Conservation (phyloP, 306 rosid genomes). For the Pyrus communis region DNA sequence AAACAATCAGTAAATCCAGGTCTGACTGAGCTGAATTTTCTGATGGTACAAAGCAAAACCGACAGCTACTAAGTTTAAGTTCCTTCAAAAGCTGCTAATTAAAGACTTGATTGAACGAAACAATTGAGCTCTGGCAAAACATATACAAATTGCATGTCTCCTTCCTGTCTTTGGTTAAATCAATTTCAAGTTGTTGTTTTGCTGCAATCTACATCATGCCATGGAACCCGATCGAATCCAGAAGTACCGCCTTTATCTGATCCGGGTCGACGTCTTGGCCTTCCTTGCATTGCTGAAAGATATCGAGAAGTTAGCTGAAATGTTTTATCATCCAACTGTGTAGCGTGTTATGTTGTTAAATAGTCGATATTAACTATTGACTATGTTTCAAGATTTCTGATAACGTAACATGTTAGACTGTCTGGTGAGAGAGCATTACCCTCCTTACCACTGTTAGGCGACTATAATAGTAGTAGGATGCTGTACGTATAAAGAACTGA, state of each 20-base stretch:
- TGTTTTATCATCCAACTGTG: background rate
- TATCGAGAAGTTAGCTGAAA: background rate
- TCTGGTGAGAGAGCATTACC: background rate
- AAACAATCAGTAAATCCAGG: background rate
- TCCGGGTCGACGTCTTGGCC: slow-evolving; percentile 68
- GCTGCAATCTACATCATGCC: slow-evolving; percentile 37
- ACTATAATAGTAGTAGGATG: background rate
- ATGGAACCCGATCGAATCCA: slow-evolving; percentile 75
- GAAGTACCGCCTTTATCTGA: slow-evolving; percentile 71
- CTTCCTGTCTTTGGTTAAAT: background rate
- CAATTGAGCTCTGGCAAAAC: background rate
- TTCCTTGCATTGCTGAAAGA: slow-evolving; percentile 79
- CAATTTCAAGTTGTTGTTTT: background rate
- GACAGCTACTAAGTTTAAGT: background rate
- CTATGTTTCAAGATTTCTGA: background rate
- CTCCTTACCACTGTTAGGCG: background rate
- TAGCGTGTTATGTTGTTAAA: background rate
- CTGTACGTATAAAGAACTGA: background rate
- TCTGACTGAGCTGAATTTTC: slow-evolving; percentile 2
- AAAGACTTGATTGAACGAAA: background rate
- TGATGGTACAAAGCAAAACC: background rate
- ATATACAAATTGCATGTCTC: background rate
- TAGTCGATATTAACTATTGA: background rate
- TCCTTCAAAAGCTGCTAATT: slow-evolving; percentile 1
- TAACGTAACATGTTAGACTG: background rate